Evolutionary conservation across 768 basidiomycete species (phyloP).

Genomic region (Podaxis sp.): DNA sequence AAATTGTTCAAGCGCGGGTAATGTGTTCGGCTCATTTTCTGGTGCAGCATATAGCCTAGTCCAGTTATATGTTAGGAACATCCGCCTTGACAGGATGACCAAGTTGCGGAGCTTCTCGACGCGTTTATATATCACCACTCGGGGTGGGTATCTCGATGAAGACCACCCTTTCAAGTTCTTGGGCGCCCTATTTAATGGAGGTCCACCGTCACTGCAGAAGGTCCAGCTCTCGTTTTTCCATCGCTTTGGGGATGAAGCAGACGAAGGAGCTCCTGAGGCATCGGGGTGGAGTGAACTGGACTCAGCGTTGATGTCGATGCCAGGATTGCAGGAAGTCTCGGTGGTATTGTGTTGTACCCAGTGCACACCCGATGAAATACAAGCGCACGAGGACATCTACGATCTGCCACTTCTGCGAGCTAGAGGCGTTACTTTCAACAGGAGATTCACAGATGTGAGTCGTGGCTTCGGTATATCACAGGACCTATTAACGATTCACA

Average conservation of each 20-base stretch:
- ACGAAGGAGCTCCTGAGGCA: constrained; percentile 1
- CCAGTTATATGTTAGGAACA: not conserved
- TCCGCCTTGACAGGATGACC: not conserved
- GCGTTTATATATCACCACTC: constrained; percentile 9
- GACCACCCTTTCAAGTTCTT: constrained; percentile 7
- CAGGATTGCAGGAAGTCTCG: not conserved
- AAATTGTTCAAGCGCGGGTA: not conserved
- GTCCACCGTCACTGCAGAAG: constrained; percentile 1
- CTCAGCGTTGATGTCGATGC: not conserved
- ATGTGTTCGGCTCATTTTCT: not conserved
- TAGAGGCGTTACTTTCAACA: not conserved
- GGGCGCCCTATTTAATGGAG: not conserved
- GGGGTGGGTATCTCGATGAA: constrained; percentile 3
- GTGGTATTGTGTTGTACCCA: constrained; percentile 14
- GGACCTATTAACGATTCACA: not conserved
- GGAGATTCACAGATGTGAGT: constrained; percentile 11
- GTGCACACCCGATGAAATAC: constrained; percentile 1
- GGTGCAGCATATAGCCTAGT: not conserved
- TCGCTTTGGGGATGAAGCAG: constrained; percentile 8
- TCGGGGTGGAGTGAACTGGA: constrained; percentile 10
- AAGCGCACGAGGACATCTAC: constrained; percentile 5
- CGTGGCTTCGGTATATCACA: not conserved
- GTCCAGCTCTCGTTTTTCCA: constrained; percentile 11
- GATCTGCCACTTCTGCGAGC: constrained; percentile 2
- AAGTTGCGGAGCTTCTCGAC: constrained; percentile 10